Base-by-base conservation (phyloP, 208 protist species). In the Crithidia expoeki region DNA sequence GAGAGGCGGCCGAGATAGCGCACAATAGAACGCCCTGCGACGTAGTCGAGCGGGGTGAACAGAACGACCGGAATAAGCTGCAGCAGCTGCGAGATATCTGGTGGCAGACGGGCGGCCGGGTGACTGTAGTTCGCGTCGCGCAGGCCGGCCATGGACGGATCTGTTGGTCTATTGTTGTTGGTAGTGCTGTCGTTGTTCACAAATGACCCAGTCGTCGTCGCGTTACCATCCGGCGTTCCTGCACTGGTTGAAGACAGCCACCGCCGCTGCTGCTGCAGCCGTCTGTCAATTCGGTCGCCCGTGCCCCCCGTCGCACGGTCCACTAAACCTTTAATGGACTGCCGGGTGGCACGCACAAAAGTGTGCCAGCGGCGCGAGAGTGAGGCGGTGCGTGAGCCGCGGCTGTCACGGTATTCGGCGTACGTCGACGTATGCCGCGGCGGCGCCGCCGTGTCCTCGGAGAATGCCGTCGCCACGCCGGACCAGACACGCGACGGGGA, bases 1-100 rank as follows among this genome's bases (percentile, higher is more conserved):
- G 90, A 96, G 67, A 98, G 85, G 28, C 84, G 84, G 28, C 92
- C 92, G 11, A 98, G 66, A 68, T 96, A 94, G 19, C 89, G 84
- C 62, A 88, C 84, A 49, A 96, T 89, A n/a, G 72, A 81, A 46
- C 81, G 75, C 17, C 93, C 90, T 5, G 92, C 78, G 4, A 98
- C 77, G 72, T 86, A 96, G 68, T 93, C 89, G 16, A 94, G 64
- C 17, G 92, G 84, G 27, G 91, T 96, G 55, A 90, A 80, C 47
- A 88, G 65, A 1, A 95, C 86, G 16, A 66, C 67, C 0, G 84
- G 65, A 51, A 83, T 74, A 33, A 71, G 67, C 36, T 65, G 53
- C 34, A 66, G 51, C 11, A 90, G 75, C 72, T 62, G 61, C 5
- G 71, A 52, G 9, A 85, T 62, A 42, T 89, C 72, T 32, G 52